Evolutionary conservation across 1,284 basidiomycete genomes (phyloP).

Genomic region (Ustilago bromivora): DNA sequence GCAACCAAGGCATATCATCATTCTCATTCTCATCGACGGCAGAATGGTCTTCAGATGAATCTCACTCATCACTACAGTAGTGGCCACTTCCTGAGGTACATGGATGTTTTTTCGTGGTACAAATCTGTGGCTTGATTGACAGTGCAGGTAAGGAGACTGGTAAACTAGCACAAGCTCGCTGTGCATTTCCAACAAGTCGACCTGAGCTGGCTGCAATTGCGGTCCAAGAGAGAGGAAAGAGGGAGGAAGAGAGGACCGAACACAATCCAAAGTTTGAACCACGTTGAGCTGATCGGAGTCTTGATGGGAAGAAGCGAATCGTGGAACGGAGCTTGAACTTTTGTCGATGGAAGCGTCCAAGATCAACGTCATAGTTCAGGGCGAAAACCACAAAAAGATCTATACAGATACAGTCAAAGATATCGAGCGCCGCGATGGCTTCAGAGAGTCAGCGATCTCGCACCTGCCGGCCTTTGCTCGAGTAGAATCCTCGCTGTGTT

Average conservation of each 20-base stretch:
- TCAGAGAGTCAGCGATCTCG: not conserved
- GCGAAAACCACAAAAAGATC: not conserved
- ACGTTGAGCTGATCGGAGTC: not conserved
- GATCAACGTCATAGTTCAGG: constrained; percentile 9
- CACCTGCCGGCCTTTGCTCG: constrained; percentile 2
- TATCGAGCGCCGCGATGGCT: not conserved
- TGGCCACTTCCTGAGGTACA: not conserved
- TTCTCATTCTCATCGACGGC: not conserved
- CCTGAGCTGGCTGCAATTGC: not conserved
- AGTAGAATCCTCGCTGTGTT: not conserved
- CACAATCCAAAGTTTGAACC: not conserved
- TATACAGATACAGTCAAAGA: not conserved
- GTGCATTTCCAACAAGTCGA: not conserved
- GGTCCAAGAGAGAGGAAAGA: not conserved
- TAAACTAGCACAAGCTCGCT: not conserved
- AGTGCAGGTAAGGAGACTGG: not conserved
- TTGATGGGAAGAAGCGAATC: constrained; percentile 2
- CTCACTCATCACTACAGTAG: not conserved
- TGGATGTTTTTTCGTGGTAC: not conserved
- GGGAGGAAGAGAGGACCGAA: not conserved
- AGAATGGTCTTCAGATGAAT: not conserved
- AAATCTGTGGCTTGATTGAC: not conserved
- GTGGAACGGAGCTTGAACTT: constrained; percentile 7
- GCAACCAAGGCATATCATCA: not conserved
- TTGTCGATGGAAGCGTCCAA: not conserved